Evolutionary conservation across 2,329 filamentous ascomycete species (phyloP), one percentile per base, ranked within the genome.

Genomic region (Aspergillus sp.): DNA sequence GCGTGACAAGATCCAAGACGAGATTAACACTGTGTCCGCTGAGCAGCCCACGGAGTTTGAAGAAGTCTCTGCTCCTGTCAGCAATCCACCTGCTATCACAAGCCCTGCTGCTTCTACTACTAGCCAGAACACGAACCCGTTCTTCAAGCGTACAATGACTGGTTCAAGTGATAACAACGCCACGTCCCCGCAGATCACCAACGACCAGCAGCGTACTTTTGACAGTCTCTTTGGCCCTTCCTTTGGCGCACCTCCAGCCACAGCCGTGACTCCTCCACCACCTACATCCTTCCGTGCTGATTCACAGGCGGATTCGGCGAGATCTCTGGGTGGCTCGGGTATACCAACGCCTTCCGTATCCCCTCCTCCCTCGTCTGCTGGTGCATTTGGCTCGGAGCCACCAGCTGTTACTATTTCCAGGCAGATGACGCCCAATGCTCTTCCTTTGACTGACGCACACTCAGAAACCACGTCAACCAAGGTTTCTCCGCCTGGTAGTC

Each of bases 71-170:
- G 71, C 75, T 11, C 54, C 71, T 41, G 68, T 69, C 25, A 71
- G 68, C 70, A 77, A 69, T 75, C 81, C 50, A 74, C 82, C 61
- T 76, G 85, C 72, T 62, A 83, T 92, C 55, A 85, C 83, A 59
- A 96, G 91, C 76, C 92, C 93, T 64, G 80, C 84, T 49, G 74
- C 80, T 23, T 86, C 84, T 17, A 81, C 79, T 28, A 82, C 88
- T 49, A 94, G 89, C 74, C 82, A 80, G 66, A 91, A 85, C 69
- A 97, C 93, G 71, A 99, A 99, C 74, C 95, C 95, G 0, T 99
- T 99, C 83, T 97, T 97, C 82, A 89, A 92, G 72, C 84, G 83
- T 61, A 80, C 82, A 7, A 78, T 81, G n/a, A 81, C 80, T 11
- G 79, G 67, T 28, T 72, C 77, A 7, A 77, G 81, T 43, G 83